Conservation (phyloP, 208 protist species). For the Acanthamoeba royreba region DNA sequence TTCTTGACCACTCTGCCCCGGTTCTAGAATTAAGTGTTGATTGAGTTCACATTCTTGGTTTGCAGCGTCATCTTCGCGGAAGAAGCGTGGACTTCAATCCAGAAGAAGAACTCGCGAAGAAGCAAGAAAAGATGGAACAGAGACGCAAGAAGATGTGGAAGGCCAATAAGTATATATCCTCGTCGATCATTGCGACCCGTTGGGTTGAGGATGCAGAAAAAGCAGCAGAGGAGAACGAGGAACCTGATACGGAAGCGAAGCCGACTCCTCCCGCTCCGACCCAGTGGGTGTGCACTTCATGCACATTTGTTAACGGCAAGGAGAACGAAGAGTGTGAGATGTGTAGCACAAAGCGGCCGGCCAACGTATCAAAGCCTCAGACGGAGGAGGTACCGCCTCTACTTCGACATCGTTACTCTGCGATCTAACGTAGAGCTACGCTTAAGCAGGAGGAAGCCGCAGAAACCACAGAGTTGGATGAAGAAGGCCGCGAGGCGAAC, state of each 20-base stretch:
- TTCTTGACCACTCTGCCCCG: background rate
- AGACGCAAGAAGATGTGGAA: background rate
- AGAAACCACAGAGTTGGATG: background rate
- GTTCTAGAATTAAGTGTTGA: background rate
- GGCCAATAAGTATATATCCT: constrained; percentile 8
- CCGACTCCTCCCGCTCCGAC: background rate
- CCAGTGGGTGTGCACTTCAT: background rate
- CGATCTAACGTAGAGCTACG: background rate
- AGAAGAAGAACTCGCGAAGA: background rate
- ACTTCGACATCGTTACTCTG: background rate
- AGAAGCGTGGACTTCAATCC: background rate
- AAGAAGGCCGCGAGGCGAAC: background rate
- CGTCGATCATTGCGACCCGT: background rate
- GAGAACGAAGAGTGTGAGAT: background rate
- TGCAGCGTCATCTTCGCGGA: background rate
- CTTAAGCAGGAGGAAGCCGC: background rate
- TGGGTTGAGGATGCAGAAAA: background rate
- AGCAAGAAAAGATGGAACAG: background rate
- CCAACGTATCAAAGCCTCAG: background rate
- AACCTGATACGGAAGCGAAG: background rate
- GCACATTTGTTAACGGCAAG: background rate
- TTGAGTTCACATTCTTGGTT: background rate
- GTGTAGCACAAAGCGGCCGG: background rate
- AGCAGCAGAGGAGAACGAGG: background rate
- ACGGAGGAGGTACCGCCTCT: background rate